phyloP scores from a whole-genome alignment of 2,329 filamentous ascomycete genomes.

The Alternaria sp. region DNA sequence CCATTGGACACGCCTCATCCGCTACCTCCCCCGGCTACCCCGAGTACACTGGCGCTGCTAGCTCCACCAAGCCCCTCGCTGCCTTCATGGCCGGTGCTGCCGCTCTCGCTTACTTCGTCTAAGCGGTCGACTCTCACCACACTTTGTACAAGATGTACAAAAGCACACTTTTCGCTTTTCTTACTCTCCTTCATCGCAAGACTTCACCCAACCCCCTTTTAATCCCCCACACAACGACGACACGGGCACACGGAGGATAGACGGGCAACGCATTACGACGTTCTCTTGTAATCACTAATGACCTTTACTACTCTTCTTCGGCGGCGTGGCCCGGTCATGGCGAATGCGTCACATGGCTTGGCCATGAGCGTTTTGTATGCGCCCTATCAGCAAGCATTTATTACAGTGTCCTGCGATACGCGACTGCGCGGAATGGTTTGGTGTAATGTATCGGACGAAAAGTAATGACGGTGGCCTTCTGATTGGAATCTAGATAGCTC shows the following conservation, averaged over 20 bases:
- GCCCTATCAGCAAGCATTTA: background rate
- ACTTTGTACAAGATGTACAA: background rate
- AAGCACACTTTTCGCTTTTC: background rate
- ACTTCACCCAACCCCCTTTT: background rate
- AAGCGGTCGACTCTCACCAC: background rate
- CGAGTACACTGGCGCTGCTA: constrained; percentile 35
- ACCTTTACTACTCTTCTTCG: background rate
- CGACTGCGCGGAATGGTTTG: background rate
- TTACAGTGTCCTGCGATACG: background rate
- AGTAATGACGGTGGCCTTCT: background rate
- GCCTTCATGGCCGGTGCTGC: constrained; percentile 33
- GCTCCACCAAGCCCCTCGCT: constrained; percentile 30
- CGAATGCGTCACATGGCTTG: background rate
- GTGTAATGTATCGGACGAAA: background rate
- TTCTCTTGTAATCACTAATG: background rate
- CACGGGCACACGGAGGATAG: background rate
- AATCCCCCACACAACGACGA: background rate
- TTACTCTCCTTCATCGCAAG: constrained; percentile 2
- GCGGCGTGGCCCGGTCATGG: background rate
- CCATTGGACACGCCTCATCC: constrained; percentile 8
- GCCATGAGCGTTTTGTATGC: background rate
- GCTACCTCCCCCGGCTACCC: constrained; percentile 15
- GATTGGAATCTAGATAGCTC: background rate
- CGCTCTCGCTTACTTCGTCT: constrained; percentile 29
- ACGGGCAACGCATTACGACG: background rate